Conservation (phyloP, 345 rosid genomes). For the Rhizophora mangle region DNA sequence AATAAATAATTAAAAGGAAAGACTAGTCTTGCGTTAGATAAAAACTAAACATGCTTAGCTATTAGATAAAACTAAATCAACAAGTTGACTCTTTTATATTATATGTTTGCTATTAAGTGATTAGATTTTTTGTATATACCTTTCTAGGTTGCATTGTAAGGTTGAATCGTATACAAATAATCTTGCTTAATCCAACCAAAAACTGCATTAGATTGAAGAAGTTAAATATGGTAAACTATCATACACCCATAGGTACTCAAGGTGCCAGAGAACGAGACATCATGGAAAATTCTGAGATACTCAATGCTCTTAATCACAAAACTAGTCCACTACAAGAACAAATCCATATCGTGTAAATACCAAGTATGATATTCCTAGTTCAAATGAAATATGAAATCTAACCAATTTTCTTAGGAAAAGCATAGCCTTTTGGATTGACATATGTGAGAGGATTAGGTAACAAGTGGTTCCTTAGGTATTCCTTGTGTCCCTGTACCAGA, state of each 20-base stretch:
- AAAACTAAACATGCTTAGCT: too few relatives aligned
- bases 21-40: too few relatives aligned
- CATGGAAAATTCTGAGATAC: too few relatives aligned
- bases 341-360: not conserved
- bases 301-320: not conserved
- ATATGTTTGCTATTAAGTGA: too few relatives aligned
- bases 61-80: too few relatives aligned
- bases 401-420: conserved; percentile 77
- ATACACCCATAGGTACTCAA: too few relatives aligned
- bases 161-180: not conserved
- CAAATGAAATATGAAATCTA: conserved; percentile 2
- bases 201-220: too few relatives aligned
- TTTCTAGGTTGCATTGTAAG: not conserved
- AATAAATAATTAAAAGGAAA: too few relatives aligned
- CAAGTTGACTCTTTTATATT: too few relatives aligned
- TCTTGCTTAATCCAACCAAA: not conserved
- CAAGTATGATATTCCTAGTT: not conserved
- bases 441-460: conserved; percentile 75
- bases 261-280: too few relatives aligned
- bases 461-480: conserved; percentile 74
- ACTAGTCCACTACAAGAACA: not conserved
- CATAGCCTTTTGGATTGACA: conserved; percentile 49
- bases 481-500: conserved; percentile 56
- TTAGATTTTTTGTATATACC: too few relatives aligned
- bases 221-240: too few relatives aligned